phyloP scores from a whole-genome alignment of 768 basidiomycete species.

The Boletus coccyginus region DNA sequence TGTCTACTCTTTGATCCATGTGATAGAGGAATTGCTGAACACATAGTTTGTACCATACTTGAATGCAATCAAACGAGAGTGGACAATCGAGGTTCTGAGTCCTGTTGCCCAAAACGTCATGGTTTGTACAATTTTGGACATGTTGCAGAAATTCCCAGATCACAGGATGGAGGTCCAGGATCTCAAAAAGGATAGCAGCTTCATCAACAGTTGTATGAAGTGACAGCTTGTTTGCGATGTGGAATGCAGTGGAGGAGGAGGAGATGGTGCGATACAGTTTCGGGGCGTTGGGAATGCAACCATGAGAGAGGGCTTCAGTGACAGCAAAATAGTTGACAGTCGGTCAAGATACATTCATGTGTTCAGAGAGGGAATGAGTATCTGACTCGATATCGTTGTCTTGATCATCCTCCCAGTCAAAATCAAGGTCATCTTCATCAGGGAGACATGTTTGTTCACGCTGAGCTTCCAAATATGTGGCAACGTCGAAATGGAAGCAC shows the following conservation, averaged over 20 bases:
- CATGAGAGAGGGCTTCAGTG: background rate
- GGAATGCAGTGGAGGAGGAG: background rate
- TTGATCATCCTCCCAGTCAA: background rate
- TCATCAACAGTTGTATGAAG: background rate
- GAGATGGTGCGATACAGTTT: background rate
- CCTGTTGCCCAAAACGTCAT: background rate
- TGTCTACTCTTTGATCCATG: too few species aligned
- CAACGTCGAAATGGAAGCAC: background rate
- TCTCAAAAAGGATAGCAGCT: background rate
- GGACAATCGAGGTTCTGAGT: background rate
- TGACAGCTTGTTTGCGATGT: background rate
- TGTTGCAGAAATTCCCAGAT: background rate
- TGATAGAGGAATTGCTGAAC: too few species aligned
- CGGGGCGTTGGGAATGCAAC: background rate
- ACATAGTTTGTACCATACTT: background rate
- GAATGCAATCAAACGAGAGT: background rate
- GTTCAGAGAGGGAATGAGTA: background rate
- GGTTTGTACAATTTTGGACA: background rate
- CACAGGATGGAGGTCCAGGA: background rate
- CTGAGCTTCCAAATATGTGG: background rate
- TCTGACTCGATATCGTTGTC: background rate
- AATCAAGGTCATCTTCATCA: background rate
- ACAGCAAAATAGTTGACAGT: background rate
- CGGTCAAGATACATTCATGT: background rate
- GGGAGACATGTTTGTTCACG: background rate